Evolutionary conservation across 2,329 filamentous ascomycete genomes (phyloP), one percentile per base, ranked within the genome.

Genomic region (Sporothrix dimorphospora): DNA sequence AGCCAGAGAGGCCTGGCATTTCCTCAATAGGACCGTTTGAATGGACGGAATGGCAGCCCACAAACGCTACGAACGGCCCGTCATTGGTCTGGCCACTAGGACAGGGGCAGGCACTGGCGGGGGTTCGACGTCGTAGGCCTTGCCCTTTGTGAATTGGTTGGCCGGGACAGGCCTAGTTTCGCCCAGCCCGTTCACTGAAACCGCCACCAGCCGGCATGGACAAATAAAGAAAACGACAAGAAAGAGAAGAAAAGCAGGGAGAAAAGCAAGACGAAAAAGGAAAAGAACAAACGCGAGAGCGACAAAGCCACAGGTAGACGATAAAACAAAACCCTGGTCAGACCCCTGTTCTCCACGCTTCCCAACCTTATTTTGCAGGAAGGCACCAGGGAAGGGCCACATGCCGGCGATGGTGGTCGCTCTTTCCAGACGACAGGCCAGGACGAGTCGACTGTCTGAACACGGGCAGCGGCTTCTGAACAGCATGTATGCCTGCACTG

Each of bases 341-440:
- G 16, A 66, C 42, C 21, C 61, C 14, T 66, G 40, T 4, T 66
- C 61, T 34, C 40, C 61, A 27, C 7, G 40, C 40, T 42, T n/a
- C 16, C 24, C 61, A 66, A 49, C 61, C 61, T 49, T 66, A 34
- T 66, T 66, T 53, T 45, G 38, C n/a, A 61, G n/a, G n/a, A n/a
- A n/a, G n/a, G n/a, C n/a, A n/a, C n/a, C n/a, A n/a, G n/a, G n/a
- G n/a, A n/a, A n/a, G n/a, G n/a, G n/a, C n/a, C n/a, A 47, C 14
- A 14, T 47, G 14, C 42, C 42, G 19, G 19, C 42, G 16, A 6
- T 5, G 45, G 47, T 19, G 47, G 9, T 4, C 24, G 4, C 3
- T 55, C 34, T 12, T 21, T 63, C 38, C 19, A 63, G 59, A 63
- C 59, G 59, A 63, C 59, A 63, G 59, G 59, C 11, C 40, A 45